These are phyloP conservation scores for Kuraishia capsulata DNA, from an alignment of 805 yeast genomes.

Conservation along the genomic window DNA sequence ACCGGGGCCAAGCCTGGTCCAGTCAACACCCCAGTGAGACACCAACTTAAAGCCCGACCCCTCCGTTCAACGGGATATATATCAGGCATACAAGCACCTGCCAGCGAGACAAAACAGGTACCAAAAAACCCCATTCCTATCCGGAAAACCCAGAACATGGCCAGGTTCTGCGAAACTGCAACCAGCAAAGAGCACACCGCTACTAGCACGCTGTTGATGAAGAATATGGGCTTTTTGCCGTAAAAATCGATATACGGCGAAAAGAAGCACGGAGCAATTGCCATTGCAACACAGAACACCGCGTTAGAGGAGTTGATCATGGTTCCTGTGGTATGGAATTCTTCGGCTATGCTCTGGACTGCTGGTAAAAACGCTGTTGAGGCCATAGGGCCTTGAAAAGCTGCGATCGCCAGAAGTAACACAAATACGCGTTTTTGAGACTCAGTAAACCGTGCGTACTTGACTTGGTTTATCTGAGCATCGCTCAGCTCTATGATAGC, in stretches of 20 bases:
- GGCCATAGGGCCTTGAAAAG: constrained; percentile 1
- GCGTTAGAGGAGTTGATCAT: constrained; percentile 44
- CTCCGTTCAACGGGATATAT: constrained; percentile 39
- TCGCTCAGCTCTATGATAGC: too few relatives aligned
- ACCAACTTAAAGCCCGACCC: constrained; percentile 41
- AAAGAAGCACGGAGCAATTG: constrained; percentile 39
- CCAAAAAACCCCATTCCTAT: constrained; percentile 43
- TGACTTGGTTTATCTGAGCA: too few relatives aligned
- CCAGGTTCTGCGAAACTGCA: constrained; percentile 40
- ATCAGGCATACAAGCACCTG: constrained; percentile 43
- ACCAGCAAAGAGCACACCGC: constrained; percentile 19
- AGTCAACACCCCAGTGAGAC: constrained; percentile 39
- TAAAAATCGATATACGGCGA: constrained; percentile 43
- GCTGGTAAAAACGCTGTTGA: constrained; percentile 30
- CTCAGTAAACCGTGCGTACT: constrained; percentile 21
- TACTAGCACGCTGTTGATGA: constrained; percentile 11
- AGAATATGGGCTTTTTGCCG: constrained; percentile 37
- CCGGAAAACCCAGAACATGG: constrained; percentile 46
- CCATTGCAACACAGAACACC: constrained; percentile 40
- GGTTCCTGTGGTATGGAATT: constrained; percentile 36
- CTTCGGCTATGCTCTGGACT: constrained; percentile 35
- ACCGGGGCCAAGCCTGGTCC: constrained; percentile 49
- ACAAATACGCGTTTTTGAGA: constrained; percentile 21
- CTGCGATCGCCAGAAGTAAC: constrained; percentile 27
- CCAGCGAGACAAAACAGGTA: constrained; percentile 44